Base-by-base conservation (phyloP, 306 rosid genomes). In the Corylus heterophylla region DNA sequence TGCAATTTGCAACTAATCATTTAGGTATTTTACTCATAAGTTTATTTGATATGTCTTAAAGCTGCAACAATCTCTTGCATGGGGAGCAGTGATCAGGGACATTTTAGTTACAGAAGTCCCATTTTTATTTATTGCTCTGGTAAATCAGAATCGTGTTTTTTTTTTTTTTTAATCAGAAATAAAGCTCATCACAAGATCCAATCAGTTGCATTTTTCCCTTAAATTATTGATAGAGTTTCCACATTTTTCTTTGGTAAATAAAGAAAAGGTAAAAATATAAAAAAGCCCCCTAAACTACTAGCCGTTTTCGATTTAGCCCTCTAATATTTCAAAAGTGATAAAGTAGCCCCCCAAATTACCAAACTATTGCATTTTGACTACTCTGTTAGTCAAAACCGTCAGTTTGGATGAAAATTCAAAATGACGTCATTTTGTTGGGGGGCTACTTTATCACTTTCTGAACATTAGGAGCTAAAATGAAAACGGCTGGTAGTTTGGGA, bases 1-100 rank as follows among this genome's bases (percentile, higher is more conserved):
- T 90, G 82, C 97, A 94, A 79, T 92, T 92, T 78, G 96, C 98
- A 71, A 90, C 92, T 69, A 94, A 94, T 85, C 97, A 94, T 83
- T 77, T 94, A 75, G 92, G 97, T 90, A 82, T 49, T 68, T 8
- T 44, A 51, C 50, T 73, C 58, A 63, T 55, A 56, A 48, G 54
- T 62, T 78, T 35, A 8, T 55, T 74, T 80, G 54, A 51, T 22
- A 29, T 64, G 25, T 69, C 8, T 39, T 42, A 3, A 10, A 29
- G 72, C 12, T 42, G 72, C 51, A 68, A 44, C 39, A 42, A 18
- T 31, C 70, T 64, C 5, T 64, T 37, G 11, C 12, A 9, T 25
- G 47, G 45, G 2, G 25, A 35, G 45, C 35, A 35, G 48, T 68
- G 1, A 39, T 22, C 4, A 20, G 42, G 72, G 72, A 37, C 39